Conservation (phyloP, 2,329 filamentous ascomycete genomes). For the Orbilia blumenaviensis region DNA sequence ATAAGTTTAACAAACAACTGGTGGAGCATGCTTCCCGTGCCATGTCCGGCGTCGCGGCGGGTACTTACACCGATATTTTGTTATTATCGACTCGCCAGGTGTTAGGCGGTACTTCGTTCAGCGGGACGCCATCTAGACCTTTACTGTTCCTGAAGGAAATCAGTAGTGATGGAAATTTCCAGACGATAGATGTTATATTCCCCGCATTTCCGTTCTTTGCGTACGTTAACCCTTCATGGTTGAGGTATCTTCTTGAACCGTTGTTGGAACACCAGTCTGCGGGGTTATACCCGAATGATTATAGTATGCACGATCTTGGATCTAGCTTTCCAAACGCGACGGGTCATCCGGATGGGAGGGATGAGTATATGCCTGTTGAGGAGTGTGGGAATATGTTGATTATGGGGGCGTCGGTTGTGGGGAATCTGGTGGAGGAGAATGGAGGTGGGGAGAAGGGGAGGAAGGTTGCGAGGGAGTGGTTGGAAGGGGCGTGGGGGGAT, state of each 20-base stretch:
- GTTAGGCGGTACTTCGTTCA: constrained; percentile 78
- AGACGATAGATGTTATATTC: constrained; percentile 88
- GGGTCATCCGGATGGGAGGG: constrained; percentile 74
- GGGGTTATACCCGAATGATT: constrained; percentile 81
- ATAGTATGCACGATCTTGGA: constrained; percentile 78
- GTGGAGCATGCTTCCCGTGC: constrained; percentile 49
- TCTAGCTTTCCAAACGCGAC: constrained; percentile 79
- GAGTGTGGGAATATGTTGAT: constrained; percentile 85
- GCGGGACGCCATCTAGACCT: constrained; percentile 74
- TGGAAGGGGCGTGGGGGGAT: constrained; percentile 71
- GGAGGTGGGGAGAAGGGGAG: constrained; percentile 47
- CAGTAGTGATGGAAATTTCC: constrained; percentile 82
- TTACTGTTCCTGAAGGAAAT: constrained; percentile 86
- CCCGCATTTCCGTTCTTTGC: constrained; percentile 86
- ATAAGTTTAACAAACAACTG: constrained; percentile 59
- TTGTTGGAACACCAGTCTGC: constrained; percentile 82
- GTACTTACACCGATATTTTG: constrained; percentile 79
- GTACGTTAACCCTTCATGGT: constrained; percentile 82
- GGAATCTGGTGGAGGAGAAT: constrained; percentile 38
- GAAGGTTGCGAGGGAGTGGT: constrained; percentile 60
- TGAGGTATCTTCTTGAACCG: constrained; percentile 80
- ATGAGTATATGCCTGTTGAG: constrained; percentile 80
- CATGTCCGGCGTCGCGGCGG: constrained; percentile 70
- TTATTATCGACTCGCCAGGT: constrained; percentile 81
- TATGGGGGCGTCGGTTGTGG: constrained; percentile 73